Percentiles rank a stretch among this genome's conserved stretches.
Conservation (phyloP, 352 stramenopile genomes). For the Pythium aquatile region DNA sequence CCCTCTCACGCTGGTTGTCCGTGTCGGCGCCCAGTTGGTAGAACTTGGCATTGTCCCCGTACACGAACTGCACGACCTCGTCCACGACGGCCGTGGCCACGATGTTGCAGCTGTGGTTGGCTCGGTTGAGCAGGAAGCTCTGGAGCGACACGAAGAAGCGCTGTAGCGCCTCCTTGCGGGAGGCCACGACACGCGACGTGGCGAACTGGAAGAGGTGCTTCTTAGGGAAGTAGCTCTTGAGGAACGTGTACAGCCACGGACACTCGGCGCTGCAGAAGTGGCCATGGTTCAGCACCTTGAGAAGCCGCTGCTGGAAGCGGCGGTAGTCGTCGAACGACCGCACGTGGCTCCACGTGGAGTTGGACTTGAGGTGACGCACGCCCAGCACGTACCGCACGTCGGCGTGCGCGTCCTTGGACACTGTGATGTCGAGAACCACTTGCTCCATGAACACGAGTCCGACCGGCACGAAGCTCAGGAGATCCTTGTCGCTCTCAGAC, state of each 20-base stretch:
- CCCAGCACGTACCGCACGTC: slow-evolving; percentile 66
- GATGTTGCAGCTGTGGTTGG: slow-evolving; percentile 61
- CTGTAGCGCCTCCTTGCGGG: slow-evolving; percentile 51
- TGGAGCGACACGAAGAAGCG: slow-evolving; percentile 60
- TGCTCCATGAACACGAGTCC: slow-evolving; percentile 55
- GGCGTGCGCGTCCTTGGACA: slow-evolving; percentile 41
- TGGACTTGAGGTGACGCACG: slow-evolving; percentile 35
- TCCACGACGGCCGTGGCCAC: slow-evolving; percentile 28
- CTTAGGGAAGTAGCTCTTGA: slow-evolving; percentile 81
- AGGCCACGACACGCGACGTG: slow-evolving; percentile 39
- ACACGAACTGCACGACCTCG: slow-evolving; percentile 63
- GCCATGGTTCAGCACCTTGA: slow-evolving; percentile 61
- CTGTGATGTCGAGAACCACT: slow-evolving; percentile 41
- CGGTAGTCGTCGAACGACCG: slow-evolving; percentile 78
- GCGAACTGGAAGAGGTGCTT: slow-evolving; percentile 56
- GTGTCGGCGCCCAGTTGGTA: slow-evolving; percentile 38
- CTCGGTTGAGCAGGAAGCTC: slow-evolving; percentile 51
- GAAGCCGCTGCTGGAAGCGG: slow-evolving; percentile 58
- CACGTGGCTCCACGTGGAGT: slow-evolving; percentile 45
- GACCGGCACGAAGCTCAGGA: slow-evolving; percentile 29
- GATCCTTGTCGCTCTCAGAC: slow-evolving; percentile 33
- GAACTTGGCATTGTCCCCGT: slow-evolving; percentile 51
- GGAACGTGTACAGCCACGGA: slow-evolving; percentile 67
- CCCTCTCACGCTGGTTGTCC: slow-evolving; percentile 12
- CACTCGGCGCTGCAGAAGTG: slow-evolving; percentile 76